Evolutionary conservation across 192 early-diverging fungal genomes (phyloP).

Genomic region (Thoreauomyces humboldtii): DNA sequence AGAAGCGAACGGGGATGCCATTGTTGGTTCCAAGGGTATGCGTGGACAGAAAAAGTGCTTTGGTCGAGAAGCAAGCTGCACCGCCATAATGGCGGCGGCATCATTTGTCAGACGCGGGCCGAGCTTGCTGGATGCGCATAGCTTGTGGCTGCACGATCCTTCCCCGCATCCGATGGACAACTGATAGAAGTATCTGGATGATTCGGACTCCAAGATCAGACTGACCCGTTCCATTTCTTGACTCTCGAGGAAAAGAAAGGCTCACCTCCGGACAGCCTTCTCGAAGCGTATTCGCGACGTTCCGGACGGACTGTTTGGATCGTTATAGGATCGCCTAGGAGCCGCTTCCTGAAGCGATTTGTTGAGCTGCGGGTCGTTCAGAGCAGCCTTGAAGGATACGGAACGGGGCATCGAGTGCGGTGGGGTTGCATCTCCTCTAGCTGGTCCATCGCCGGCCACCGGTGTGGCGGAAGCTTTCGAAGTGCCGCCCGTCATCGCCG

Average conservation of each 20-base stretch:
- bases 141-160: slow-evolving; percentile 36
- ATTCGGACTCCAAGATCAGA: neutral
- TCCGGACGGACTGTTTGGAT: slow-evolving; percentile 10
- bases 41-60: slow-evolving; percentile 39
- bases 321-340: slow-evolving; percentile 21
- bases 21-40: slow-evolving; percentile 28
- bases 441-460: no score
- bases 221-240: neutral
- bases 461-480: no score
- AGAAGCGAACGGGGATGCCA: no score
- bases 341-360: slow-evolving; percentile 25
- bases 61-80: slow-evolving; percentile 47
- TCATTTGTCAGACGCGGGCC: slow-evolving; percentile 37
- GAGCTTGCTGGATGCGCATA: slow-evolving; percentile 41
- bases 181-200: slow-evolving; percentile 52
- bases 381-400: slow-evolving; percentile 31
- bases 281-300: slow-evolving; percentile 23
- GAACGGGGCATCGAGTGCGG: slow-evolving; percentile 17
- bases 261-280: slow-evolving; percentile 24
- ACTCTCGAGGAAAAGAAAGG: no score
- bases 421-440: no score
- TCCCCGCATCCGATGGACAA: slow-evolving; percentile 48
- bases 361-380: slow-evolving; percentile 31
- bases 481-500: no score
- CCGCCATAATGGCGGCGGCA: slow-evolving; percentile 51